Conservation (phyloP, 805 yeast species). For the Cyberlindnera sargentensis region DNA sequence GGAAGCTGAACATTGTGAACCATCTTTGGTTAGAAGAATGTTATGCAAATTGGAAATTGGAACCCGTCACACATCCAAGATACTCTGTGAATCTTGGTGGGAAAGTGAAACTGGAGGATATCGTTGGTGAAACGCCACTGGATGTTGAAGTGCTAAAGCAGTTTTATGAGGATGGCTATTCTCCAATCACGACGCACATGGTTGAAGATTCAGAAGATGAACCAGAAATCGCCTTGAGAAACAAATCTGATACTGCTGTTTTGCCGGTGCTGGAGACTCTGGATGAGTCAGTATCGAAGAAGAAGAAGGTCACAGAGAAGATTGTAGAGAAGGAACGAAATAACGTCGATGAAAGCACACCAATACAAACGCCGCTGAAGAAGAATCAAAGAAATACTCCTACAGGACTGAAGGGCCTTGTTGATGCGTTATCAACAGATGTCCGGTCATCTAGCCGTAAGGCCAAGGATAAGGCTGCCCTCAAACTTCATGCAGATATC, state of each 20-base stretch:
- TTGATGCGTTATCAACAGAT: constrained; percentile 1
- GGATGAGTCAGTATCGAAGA: background rate
- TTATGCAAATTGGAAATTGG: constrained; percentile 51
- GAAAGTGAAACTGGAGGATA: constrained; percentile 27
- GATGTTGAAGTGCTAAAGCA: constrained; percentile 33
- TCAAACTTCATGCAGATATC: constrained; percentile 61
- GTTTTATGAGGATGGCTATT: constrained; percentile 29
- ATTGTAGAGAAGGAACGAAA: too few species aligned
- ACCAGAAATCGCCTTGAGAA: background rate
- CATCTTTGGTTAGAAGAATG: constrained; percentile 89
- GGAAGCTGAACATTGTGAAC: constrained; percentile 63
- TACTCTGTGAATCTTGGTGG: constrained; percentile 31
- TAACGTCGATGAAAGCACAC: too few species aligned
- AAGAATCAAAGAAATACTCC: constrained; percentile 10
- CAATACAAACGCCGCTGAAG: constrained; percentile 5
- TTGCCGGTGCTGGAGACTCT: background rate
- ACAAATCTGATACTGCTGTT: background rate
- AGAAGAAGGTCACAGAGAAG: too few species aligned
- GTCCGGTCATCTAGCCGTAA: constrained; percentile 30
- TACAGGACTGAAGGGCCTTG: constrained; percentile 1
- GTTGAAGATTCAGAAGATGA: constrained; percentile 22
- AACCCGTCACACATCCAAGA: constrained; percentile 37
- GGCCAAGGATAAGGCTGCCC: constrained; percentile 63
- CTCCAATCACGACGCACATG: constrained; percentile 13
- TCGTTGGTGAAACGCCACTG: constrained; percentile 47